Conservation (phyloP, 2,329 filamentous ascomycete genomes). For the Colletotrichum liriopes region DNA sequence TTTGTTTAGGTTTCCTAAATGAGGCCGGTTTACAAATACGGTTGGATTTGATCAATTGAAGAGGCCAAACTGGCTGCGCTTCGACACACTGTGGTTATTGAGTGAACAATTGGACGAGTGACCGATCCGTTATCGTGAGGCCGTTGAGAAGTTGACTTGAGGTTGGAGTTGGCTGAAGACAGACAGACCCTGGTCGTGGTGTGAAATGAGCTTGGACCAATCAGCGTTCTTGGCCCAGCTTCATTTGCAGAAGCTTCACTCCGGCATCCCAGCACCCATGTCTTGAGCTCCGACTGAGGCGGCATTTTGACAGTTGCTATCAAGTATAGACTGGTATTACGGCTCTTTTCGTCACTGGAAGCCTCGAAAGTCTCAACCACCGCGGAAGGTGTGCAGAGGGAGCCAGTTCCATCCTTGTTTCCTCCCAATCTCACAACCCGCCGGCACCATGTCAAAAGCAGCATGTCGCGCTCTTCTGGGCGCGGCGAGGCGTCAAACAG, state of each 20-base stretch:
- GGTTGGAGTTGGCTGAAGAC: background rate
- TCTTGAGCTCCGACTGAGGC: background rate
- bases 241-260: conserved; percentile 37
- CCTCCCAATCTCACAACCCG: background rate
- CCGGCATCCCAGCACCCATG: background rate
- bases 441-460: conserved; percentile 20
- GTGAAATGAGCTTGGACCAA: conserved; percentile 34
- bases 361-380: background rate
- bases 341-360: background rate
- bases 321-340: background rate
- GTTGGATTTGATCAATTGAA: conserved; percentile 18
- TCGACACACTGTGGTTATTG: background rate
- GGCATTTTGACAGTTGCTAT: background rate
- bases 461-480: conserved; percentile 11
- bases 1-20: background rate
- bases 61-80: background rate
- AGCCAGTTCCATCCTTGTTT: background rate
- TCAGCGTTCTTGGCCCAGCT: conserved; percentile 3
- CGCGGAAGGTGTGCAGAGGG: no score
- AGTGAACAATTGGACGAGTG: background rate
- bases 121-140: background rate
- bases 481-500: background rate
- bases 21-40: conserved; percentile 16
- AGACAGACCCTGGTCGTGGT: conserved; percentile 2
- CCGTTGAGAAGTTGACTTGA: background rate